Percentiles rank a stretch among this genome's conserved stretches.
Conservation (phyloP, 2,329 filamentous ascomycete species). For the Nigrograna mackinnonii region DNA sequence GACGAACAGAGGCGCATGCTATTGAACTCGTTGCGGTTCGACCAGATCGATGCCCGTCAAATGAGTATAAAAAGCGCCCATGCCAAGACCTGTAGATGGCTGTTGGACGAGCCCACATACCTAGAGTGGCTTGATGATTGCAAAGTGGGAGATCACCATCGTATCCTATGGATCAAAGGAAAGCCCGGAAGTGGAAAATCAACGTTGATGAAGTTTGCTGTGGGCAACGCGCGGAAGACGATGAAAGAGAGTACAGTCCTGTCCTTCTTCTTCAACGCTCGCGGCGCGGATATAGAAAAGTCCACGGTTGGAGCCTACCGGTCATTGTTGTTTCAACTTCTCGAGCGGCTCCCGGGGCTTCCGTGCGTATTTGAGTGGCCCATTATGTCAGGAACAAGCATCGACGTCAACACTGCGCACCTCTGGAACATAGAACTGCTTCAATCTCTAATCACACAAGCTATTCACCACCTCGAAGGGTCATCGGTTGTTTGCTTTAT, state of each 20-base stretch:
- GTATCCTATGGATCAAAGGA: slow-evolving; percentile 54
- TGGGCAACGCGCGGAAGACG: slow-evolving; percentile 7
- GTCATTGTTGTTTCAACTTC: slow-evolving; percentile 27
- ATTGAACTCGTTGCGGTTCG: slow-evolving; percentile 42
- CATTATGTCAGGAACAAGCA: slow-evolving; percentile 4
- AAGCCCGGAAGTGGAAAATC: slow-evolving; percentile 45
- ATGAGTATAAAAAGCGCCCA: slow-evolving; percentile 42
- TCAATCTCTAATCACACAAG: slow-evolving; percentile 19
- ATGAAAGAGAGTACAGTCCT: slow-evolving; percentile 9
- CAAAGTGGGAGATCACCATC: slow-evolving; percentile 32
- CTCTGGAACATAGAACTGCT: slow-evolving; percentile 16
- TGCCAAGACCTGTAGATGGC: slow-evolving; percentile 46
- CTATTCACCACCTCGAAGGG: slow-evolving; percentile 12
- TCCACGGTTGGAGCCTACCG: slow-evolving; percentile 25
- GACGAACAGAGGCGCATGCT: slow-evolving; percentile 12
- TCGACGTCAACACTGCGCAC: no score
- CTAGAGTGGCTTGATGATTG: slow-evolving; percentile 40
- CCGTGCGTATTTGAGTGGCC: slow-evolving; percentile 12
- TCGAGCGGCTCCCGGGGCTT: slow-evolving; percentile 12
- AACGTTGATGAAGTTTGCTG: slow-evolving; percentile 43
- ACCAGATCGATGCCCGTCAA: slow-evolving; percentile 43
- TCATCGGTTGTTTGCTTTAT: slow-evolving; percentile 27
- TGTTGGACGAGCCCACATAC: slow-evolving; percentile 39
- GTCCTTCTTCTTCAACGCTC: slow-evolving; percentile 32
- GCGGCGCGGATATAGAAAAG: slow-evolving; percentile 21